A percentile compares a stretch with the other conserved stretches of the same genome.
These are phyloP conservation scores for Fusarium sp. DNA, from an alignment of 2,329 filamentous ascomycete species.

Conservation along the genomic window DNA sequence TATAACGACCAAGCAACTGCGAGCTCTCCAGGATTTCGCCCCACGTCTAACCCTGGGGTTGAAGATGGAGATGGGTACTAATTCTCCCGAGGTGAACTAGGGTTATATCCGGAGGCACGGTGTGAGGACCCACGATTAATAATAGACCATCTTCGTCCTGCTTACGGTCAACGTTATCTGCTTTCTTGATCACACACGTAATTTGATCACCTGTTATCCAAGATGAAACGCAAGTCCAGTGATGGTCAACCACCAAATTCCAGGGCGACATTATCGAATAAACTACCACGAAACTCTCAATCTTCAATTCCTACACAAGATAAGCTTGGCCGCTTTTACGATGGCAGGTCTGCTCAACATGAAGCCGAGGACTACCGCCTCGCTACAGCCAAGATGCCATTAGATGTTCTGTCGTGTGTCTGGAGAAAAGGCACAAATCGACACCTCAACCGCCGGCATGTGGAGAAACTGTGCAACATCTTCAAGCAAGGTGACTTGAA, in stretches of 20 bases:
- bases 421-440: conserved; percentile 9
- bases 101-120: not conserved
- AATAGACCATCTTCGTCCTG: not conserved
- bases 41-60: conserved; percentile 12
- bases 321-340: not conserved
- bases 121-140: not conserved
- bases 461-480: not conserved
- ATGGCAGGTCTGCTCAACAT: not conserved
- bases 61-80: not conserved
- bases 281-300: not conserved
- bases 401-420: conserved; percentile 1
- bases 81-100: not conserved
- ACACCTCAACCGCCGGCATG: not conserved
- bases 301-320: no score
- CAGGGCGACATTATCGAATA: not conserved
- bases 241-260: not conserved
- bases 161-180: not conserved
- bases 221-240: not conserved
- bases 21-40: not conserved
- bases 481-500: conserved; percentile 7
- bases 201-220: not conserved
- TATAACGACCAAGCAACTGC: no score
- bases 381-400: not conserved
- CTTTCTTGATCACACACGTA: no score
- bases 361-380: not conserved